Base-by-base conservation (phyloP, 2,329 filamentous ascomycete species). In the Emergomyces africanus region DNA sequence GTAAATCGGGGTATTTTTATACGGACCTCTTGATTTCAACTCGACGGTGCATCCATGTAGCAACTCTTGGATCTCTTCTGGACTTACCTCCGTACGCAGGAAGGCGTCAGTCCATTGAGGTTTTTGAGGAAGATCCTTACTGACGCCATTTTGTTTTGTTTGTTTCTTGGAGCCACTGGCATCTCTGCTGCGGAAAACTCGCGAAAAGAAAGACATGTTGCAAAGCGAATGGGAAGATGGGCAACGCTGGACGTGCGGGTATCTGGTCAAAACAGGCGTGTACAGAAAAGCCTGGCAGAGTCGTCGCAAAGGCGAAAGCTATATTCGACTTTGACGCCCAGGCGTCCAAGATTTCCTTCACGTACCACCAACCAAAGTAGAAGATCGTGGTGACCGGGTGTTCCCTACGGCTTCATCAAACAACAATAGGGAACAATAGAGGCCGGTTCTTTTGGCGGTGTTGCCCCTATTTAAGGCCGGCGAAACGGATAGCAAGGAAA, bases 21-120 rank as follows among this genome's bases (percentile, higher is more conserved):
- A 75, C 83, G 67, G 84, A 96, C 92, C 92, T 88, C 91, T 83
- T 61, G 88, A 87, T 77, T 97, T 99, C 73, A 99, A 83, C 77
- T 99, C 94, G 59, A 85, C 81, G 12, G 91, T 95, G 76, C 90
- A 96, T 65, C 85, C 84, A 70, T 85, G 83, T 57, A 97, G 79
- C 63, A 99, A 77, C 70, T 96, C 90, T 68, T 91, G 86, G 54
- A 99, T 85, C 76, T 99, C 94, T 65, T 96, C 90, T 5, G 91
- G 88, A 57, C 89, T 86, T 64, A 99, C 86, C 53, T 85, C 83
- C 58, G 82, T 88, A 69, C 92, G 87, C 63, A 84, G 81, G 83
- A 90, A 99, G 64, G 90, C 88, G 72, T 96, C 88, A 62, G 89
- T 88, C 87, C 90, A 96, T 73, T 81, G 82, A 59, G 88, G 88